Evolutionary conservation across 108 stramenopile species (phyloP).

Genomic region (Mediolabrus comicus): DNA sequence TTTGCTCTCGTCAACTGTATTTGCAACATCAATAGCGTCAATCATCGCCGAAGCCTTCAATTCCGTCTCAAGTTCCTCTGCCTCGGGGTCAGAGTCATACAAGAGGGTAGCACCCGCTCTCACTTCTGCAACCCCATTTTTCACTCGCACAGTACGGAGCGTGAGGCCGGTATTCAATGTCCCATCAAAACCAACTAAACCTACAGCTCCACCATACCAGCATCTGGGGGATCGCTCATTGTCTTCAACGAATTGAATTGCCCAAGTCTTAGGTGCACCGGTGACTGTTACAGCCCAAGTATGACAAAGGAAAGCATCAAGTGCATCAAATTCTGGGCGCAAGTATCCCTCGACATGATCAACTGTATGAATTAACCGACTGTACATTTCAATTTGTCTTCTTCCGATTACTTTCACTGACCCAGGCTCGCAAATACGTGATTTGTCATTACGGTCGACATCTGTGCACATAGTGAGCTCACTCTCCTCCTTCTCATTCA

Average conservation of each 20-base stretch:
- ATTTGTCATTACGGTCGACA: slow-evolving; percentile 98
- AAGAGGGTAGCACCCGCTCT: slow-evolving; percentile 96
- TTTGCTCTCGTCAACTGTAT: slow-evolving; percentile 22
- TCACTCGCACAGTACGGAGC: slow-evolving; percentile 91
- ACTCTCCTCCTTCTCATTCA: slow-evolving; percentile 95
- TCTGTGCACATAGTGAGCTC: slow-evolving; percentile 99
- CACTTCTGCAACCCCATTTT: slow-evolving; percentile 92
- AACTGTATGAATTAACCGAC: slow-evolving; percentile 96
- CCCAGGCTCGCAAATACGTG: slow-evolving; percentile 96
- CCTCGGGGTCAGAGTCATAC: slow-evolving; percentile 90
- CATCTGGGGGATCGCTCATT: slow-evolving; percentile 90
- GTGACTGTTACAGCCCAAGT: slow-evolving; percentile 99
- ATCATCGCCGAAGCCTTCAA: slow-evolving; percentile 97
- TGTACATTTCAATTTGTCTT: slow-evolving; percentile 99
- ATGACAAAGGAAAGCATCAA: slow-evolving; percentile 98
- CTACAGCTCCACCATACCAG: slow-evolving; percentile 99
- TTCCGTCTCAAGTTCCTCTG: slow-evolving; percentile 97
- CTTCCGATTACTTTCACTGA: slow-evolving; percentile 97
- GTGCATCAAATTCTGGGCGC: slow-evolving; percentile 93
- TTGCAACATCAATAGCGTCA: slow-evolving; percentile 75
- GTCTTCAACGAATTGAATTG: slow-evolving; percentile 96
- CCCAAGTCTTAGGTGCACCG: slow-evolving; percentile 98
- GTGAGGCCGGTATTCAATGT: slow-evolving; percentile 96
- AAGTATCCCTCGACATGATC: slow-evolving; percentile 99
- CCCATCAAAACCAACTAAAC: slow-evolving; percentile 97